Conservation (phyloP, 1,284 basidiomycete species). For the Uromyces viciae-fabae region DNA sequence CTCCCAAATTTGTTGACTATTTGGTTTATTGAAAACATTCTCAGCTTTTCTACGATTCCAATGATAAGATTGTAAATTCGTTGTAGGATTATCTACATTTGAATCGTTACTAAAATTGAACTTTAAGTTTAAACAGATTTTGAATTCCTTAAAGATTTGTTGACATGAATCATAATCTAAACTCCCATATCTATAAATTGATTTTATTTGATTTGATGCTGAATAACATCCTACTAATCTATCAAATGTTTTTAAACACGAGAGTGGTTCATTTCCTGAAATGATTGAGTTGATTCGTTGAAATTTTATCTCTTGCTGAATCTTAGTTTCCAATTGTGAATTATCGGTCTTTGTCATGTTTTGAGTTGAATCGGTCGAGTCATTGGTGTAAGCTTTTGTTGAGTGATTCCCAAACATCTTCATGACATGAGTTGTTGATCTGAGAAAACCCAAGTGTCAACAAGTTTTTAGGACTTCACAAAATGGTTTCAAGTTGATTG, state of each 20-base stretch:
- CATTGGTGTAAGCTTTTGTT: no score
- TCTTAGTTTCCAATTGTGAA: not conserved
- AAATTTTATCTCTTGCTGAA: constrained; percentile 12
- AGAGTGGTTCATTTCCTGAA: constrained; percentile 42
- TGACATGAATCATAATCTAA: constrained; percentile 21
- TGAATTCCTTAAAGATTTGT: constrained; percentile 19
- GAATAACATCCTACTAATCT: constrained; percentile 35
- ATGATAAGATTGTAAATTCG: not conserved
- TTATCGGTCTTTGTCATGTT: no score
- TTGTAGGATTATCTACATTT: constrained; percentile 5
- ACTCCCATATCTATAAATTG: constrained; percentile 39
- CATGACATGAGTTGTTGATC: no score
- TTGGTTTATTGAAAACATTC: constrained; percentile 33
- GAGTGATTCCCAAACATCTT: no score
- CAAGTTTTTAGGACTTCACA: no score
- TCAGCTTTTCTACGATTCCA: constrained; percentile 39
- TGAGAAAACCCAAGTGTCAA: no score
- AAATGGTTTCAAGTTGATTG: no score
- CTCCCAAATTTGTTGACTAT: constrained; percentile 41
- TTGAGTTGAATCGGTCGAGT: no score
- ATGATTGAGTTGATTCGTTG: constrained; percentile 27
- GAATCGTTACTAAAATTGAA: constrained; percentile 10
- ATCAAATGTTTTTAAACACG: constrained; percentile 33
- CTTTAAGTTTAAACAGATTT: constrained; percentile 35
- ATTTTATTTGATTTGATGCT: constrained; percentile 39